Evolutionary conservation across 1,284 basidiomycete genomes (phyloP), one percentile per base, ranked within the genome.

Genomic region (Grifola frondosa): DNA sequence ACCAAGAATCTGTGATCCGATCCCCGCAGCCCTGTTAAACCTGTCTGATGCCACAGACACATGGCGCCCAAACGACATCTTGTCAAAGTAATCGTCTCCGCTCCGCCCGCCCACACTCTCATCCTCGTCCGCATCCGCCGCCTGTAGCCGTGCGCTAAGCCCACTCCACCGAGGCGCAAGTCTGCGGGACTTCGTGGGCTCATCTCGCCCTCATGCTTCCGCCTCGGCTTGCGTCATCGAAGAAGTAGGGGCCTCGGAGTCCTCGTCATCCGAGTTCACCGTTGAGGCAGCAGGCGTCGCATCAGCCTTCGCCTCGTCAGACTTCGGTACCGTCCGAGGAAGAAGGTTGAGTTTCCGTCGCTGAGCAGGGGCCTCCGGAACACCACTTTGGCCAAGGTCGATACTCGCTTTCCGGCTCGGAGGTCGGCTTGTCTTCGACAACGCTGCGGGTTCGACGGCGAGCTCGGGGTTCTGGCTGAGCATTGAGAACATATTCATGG

Each of bases 401-500:
- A 76, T 64, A 48, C 74, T 80, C 26, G 70, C 60, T 57, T 77
- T 80, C 43, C 76, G 72, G 53, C 70, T 75, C 11, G 73, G 67
- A 24, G 71, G 69, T 40, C 68, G 65, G 50, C 66, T 77, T 44
- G 69, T 66, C 60, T 77, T 86, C 59, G 61, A 51, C n/a, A n/a
- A n/a, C 24, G 69, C 53, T n/a, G 70, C 59, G 22, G 80, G 81
- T 33, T 81, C 84, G 2, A 64, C 69, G 3, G 70, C 63, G 19
- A 78, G 73, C 44, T 80, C 80, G 22, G 69, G 55, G 48, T 70
- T 73, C 59, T 84, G 81, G 54, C 75, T 78, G 37, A 91, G 80
- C 72, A 88, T 78, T 13, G 81, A 83, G 72, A 95, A 95, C 88
- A 93, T 95, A 68, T 96, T 97, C 44, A 70, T 82, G 32, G 91